phyloP scores from a whole-genome alignment of 345 rosid species.

The Eucalyptus sp. region DNA sequence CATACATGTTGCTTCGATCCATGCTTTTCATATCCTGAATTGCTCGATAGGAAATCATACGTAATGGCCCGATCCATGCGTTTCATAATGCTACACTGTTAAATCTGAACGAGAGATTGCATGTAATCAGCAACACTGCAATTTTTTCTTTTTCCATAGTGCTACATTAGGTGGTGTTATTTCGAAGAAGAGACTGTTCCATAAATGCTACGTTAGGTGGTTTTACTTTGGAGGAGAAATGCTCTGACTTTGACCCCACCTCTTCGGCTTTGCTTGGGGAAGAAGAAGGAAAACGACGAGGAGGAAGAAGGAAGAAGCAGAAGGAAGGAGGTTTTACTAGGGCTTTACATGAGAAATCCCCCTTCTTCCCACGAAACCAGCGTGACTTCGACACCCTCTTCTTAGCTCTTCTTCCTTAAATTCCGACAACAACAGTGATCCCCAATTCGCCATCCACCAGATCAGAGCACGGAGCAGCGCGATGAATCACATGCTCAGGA shows the following conservation, averaged over 20 bases:
- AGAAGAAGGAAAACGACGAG: not conserved
- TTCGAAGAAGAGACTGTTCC: not conserved
- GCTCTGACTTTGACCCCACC: not conserved
- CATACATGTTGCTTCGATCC: rapidly evolving
- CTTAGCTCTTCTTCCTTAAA: not conserved
- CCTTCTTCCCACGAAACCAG: not conserved
- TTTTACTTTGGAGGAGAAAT: rapidly evolving
- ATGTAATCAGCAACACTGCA: rapidly evolving
- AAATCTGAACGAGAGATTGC: rapidly evolving
- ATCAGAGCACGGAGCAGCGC: not conserved
- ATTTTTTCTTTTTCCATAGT: not conserved
- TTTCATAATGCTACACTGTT: not conserved
- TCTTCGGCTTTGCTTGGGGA: not conserved
- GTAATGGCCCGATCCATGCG: rapidly evolving
- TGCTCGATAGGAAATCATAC: rapidly evolving
- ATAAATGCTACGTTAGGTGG: rapidly evolving
- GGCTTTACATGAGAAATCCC: not conserved
- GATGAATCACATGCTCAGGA: conserved; percentile 3
- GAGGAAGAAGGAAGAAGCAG: not conserved
- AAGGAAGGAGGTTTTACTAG: conserved; percentile 4
- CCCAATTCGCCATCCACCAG: not conserved
- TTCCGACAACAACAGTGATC: not conserved
- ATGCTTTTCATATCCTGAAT: rapidly evolving
- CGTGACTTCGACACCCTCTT: not conserved
- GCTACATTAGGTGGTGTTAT: not conserved